phyloP scores from a whole-genome alignment of 169 alveolate genomes.

The Theileria annulata region DNA sequence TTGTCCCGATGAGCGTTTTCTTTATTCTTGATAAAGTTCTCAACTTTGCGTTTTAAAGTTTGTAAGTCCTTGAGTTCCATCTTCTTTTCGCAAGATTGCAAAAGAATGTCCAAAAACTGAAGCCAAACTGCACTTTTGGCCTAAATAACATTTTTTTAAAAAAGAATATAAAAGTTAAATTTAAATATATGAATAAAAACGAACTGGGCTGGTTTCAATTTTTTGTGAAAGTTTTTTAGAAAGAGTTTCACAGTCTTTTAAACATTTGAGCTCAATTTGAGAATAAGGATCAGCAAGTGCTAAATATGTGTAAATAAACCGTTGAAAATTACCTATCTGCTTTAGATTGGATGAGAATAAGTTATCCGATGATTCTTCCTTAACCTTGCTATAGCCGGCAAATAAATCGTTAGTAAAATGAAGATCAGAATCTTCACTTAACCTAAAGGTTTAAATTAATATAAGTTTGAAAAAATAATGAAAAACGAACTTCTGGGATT shows the following conservation, averaged over 20 bases:
- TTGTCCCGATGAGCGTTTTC: constrained; percentile 53
- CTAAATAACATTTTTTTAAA: constrained; percentile 2
- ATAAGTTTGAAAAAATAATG: background rate
- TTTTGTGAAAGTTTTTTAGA: constrained; percentile 67
- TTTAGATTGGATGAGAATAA: constrained; percentile 37
- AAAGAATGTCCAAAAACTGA: constrained; percentile 62
- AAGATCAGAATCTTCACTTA: constrained; percentile 61
- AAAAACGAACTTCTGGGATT: constrained; percentile 8
- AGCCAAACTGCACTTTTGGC: constrained; percentile 68
- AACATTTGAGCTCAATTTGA: constrained; percentile 47
- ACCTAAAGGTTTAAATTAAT: constrained; percentile 11
- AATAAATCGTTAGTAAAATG: constrained; percentile 59
- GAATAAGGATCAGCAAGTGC: constrained; percentile 62
- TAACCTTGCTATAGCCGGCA: constrained; percentile 22
- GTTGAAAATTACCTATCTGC: constrained; percentile 14
- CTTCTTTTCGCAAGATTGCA: constrained; percentile 65
- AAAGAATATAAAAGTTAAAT: too few species aligned
- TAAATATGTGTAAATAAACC: background rate
- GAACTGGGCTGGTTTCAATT: constrained; percentile 62
- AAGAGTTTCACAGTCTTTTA: constrained; percentile 63
- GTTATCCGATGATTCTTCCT: constrained; percentile 16
- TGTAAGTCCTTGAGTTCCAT: constrained; percentile 60
- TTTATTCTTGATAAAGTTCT: constrained; percentile 35
- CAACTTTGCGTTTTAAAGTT: constrained; percentile 60
- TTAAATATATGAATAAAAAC: background rate